A percentile compares a stretch with the other conserved stretches of the same genome.
These are phyloP conservation scores for Podaxis sp. DNA, from an alignment of 768 basidiomycete species.

Conservation along the genomic window DNA sequence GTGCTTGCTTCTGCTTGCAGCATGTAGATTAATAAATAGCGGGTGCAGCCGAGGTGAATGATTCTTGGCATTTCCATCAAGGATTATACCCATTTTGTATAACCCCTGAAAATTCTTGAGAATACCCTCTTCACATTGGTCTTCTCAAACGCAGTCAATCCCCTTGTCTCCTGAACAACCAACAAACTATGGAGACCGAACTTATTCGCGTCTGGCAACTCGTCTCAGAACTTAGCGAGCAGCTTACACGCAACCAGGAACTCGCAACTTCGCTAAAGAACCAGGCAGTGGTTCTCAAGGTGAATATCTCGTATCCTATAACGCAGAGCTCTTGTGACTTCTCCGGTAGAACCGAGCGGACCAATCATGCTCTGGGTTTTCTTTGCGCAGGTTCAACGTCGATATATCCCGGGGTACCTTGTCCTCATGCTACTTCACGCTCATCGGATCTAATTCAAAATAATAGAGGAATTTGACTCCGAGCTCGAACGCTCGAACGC, in stretches of 20 bases:
- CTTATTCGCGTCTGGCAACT: slow-evolving; percentile 77
- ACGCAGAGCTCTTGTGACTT: slow-evolving; percentile 12
- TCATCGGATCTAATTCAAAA: slow-evolving; percentile 36
- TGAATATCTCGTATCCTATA: slow-evolving; percentile 28
- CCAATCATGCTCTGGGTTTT: slow-evolving; percentile 70
- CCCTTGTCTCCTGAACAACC: slow-evolving; percentile 4
- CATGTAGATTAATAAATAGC: background rate
- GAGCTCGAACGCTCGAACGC: slow-evolving; percentile 91
- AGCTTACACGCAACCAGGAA: slow-evolving; percentile 80
- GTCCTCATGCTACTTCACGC: slow-evolving; percentile 5
- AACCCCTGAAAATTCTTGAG: background rate
- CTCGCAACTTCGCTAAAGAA: slow-evolving; percentile 65
- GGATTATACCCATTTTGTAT: background rate
- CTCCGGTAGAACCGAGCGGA: slow-evolving; percentile 67
- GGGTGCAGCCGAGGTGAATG: slow-evolving; percentile 1
- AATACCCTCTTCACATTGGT: background rate
- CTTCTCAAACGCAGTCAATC: background rate
- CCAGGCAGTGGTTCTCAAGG: slow-evolving; percentile 76
- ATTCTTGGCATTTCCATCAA: background rate
- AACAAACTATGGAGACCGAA: slow-evolving; percentile 58
- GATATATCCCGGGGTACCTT: slow-evolving; percentile 80
- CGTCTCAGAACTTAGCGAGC: slow-evolving; percentile 79
- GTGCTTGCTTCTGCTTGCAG: background rate
- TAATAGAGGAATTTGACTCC: slow-evolving; percentile 85
- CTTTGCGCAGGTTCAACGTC: slow-evolving; percentile 80